Evolutionary conservation across 768 basidiomycete genomes (phyloP).

Genomic region (Lentinus tigrinus): DNA sequence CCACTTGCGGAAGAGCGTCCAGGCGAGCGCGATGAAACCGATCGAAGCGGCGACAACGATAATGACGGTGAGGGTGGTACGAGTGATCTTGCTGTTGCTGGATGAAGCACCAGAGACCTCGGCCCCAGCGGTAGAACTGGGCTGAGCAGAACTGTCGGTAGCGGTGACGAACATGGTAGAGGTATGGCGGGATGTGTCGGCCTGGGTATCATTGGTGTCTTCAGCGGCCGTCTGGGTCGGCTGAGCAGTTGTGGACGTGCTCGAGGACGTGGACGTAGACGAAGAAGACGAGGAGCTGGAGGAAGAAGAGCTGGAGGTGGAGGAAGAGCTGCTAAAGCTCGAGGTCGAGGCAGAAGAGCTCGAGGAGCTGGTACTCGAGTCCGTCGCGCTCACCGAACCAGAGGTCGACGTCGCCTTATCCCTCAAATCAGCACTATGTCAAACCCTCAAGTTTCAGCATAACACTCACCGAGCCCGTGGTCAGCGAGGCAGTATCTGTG

Average conservation of each 20-base stretch:
- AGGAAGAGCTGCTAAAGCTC: constrained; percentile 12
- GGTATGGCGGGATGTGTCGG: neutral
- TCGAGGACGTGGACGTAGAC: neutral
- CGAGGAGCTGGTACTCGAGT: neutral
- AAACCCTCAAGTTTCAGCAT: neutral
- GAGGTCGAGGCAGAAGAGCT: constrained; percentile 10
- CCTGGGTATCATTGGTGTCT: constrained; percentile 15
- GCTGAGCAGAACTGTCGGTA: constrained; percentile 25
- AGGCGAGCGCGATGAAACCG: constrained; percentile 69
- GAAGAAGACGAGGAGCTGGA: constrained; percentile 4
- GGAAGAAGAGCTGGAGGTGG: constrained; percentile 14
- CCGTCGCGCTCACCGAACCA: too few relatives aligned
- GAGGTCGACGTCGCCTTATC: neutral
- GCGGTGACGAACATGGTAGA: constrained; percentile 13
- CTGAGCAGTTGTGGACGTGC: constrained; percentile 1
- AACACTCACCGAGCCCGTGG: too few relatives aligned
- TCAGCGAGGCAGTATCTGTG: too few relatives aligned
- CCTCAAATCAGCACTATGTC: neutral
- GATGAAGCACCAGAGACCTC: constrained; percentile 13
- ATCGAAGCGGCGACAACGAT: constrained; percentile 69
- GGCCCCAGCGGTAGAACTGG: constrained; percentile 22
- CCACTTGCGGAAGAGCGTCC: constrained; percentile 93
- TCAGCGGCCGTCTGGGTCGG: neutral
- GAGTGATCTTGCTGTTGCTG: constrained; percentile 41
- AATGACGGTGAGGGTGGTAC: constrained; percentile 54